Percentiles rank a stretch among this genome's conserved stretches.
These are phyloP conservation scores for Macrolepiota albuminosa DNA, from an alignment of 768 basidiomycete species.

Conservation along the genomic window DNA sequence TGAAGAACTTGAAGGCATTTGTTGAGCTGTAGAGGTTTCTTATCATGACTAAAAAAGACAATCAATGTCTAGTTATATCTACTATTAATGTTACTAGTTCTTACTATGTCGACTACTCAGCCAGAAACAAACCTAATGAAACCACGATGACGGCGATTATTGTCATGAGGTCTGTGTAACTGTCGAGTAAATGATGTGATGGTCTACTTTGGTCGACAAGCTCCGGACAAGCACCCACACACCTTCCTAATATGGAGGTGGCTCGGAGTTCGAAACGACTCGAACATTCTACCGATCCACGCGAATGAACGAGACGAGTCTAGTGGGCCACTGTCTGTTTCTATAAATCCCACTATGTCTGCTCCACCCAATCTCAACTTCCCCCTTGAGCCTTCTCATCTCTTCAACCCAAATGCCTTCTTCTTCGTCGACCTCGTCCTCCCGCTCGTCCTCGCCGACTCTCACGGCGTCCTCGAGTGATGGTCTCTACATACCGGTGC, in stretches of 20 bases:
- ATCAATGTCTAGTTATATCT: conserved; percentile 5
- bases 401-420: conserved; percentile 17
- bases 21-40: conserved; percentile 49
- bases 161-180: background rate
- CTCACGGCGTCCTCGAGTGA: conserved; percentile 11
- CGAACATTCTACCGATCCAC: conserved; percentile 14
- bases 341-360: conserved; percentile 8
- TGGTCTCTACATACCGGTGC: conserved; percentile 36
- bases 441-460: conserved; percentile 15
- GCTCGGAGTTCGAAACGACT: conserved; percentile 10
- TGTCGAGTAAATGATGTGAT: background rate
- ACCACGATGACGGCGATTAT: background rate
- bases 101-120: conserved; percentile 6
- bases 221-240: conserved; percentile 1
- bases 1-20: conserved; percentile 77
- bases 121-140: conserved; percentile 5
- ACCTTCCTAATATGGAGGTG: conserved; percentile 2
- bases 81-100: conserved; percentile 3
- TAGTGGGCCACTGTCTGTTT: background rate
- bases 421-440: conserved; percentile 14
- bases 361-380: background rate
- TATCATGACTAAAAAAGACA: conserved; percentile 8
- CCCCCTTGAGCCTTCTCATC: background rate
- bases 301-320: conserved; percentile 1
- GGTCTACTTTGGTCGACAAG: background rate